These are phyloP conservation scores for Glycyrrhiza uralensis DNA, from an alignment of 306 rosid genomes.

Conservation along the genomic window DNA sequence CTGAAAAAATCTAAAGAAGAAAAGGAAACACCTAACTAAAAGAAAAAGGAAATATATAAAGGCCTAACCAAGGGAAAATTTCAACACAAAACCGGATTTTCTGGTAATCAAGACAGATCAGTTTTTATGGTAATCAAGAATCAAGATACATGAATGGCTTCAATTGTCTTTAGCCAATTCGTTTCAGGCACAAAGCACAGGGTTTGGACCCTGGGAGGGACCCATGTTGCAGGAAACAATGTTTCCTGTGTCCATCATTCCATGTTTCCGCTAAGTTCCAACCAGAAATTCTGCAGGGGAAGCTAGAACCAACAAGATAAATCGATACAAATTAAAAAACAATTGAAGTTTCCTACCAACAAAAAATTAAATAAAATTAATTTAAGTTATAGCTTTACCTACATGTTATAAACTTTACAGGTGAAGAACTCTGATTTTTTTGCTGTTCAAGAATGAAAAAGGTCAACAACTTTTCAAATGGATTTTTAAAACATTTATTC, in stretches of 20 bases:
- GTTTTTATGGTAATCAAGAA: not conserved
- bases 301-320: not conserved
- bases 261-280: conserved; percentile 12
- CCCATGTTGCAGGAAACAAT: conserved; percentile 4
- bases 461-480: not conserved
- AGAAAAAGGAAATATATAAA: not conserved
- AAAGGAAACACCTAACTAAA: not conserved
- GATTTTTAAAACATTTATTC: not conserved
- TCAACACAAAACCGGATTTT: not conserved
- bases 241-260: not conserved
- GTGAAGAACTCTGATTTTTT: too few relatives aligned
- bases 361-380: not conserved
- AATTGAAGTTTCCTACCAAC: conserved; percentile 2
- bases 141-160: not conserved
- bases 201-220: not conserved
- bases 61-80: not conserved
- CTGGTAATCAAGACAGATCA: too few relatives aligned
- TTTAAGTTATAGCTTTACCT: too few relatives aligned
- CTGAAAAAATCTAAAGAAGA: not conserved
- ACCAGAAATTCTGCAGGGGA: not conserved
- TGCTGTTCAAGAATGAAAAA: not conserved
- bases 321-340: not conserved
- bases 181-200: not conserved
- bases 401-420: too few relatives aligned
- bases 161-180: not conserved